Conservation (phyloP, 2,329 filamentous ascomycete species). For the Diaporthe sp. region DNA sequence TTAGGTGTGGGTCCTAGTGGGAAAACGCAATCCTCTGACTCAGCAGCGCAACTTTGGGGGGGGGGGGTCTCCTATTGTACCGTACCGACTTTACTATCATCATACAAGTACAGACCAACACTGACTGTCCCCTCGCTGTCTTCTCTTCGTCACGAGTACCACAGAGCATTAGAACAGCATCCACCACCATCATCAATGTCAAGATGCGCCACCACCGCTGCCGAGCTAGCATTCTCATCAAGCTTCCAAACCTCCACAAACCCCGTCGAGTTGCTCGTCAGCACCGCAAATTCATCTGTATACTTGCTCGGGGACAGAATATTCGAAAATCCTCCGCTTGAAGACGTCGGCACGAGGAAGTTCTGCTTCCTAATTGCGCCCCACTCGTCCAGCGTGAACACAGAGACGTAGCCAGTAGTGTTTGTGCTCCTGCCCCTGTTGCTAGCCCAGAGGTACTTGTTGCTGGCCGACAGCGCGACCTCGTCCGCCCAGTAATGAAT, state of each 20-base stretch:
- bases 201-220: conserved; percentile 13
- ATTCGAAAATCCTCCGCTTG: conserved; percentile 1
- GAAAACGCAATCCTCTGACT: background rate
- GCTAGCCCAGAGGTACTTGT: conserved; percentile 51
- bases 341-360: background rate
- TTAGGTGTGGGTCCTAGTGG: background rate
- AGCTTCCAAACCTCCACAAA: conserved; percentile 26
- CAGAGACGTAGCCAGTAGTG: background rate
- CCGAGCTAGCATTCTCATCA: background rate
- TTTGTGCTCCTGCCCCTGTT: conserved; percentile 43
- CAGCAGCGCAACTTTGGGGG: background rate
- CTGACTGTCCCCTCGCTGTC: background rate
- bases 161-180: conserved; percentile 24
- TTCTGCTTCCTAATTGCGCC: conserved; percentile 19
- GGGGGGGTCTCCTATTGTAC: background rate
- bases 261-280: background rate
- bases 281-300: conserved; percentile 5
- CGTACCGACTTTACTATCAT: background rate
- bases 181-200: conserved; percentile 21
- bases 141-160: background rate
- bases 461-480: conserved; percentile 48
- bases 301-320: conserved; percentile 4
- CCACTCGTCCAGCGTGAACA: conserved; percentile 8
- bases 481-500: conserved; percentile 52
- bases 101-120: background rate